phyloP scores from a whole-genome alignment of 2,329 filamentous ascomycete genomes.

The Hypoxylon rubiginosum region DNA sequence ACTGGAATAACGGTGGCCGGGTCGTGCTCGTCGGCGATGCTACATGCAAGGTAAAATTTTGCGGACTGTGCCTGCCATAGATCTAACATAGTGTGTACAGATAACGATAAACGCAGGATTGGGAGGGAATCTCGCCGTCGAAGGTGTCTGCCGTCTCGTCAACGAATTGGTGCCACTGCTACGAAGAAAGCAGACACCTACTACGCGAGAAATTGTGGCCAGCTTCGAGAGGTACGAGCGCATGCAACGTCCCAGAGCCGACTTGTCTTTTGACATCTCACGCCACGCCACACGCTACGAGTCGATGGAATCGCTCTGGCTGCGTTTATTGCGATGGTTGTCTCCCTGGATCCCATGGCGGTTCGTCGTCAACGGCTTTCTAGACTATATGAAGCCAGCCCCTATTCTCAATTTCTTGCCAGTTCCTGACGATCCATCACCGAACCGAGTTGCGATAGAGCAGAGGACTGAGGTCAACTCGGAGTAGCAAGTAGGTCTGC shows the following conservation, averaged over 20 bases:
- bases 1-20: slow-evolving; percentile 40
- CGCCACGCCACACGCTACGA: slow-evolving; percentile 35
- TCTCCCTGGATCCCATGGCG: slow-evolving; percentile 15
- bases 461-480: not conserved
- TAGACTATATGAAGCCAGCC: slow-evolving; percentile 20
- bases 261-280: slow-evolving; percentile 22
- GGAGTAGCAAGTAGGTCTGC: not conserved
- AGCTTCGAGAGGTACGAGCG: slow-evolving; percentile 36
- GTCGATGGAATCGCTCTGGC: slow-evolving; percentile 39
- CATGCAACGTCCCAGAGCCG: slow-evolving; percentile 34
- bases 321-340: slow-evolving; percentile 15
- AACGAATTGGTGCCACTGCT: slow-evolving; percentile 36
- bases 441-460: not conserved
- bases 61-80: not conserved
- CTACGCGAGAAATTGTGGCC: slow-evolving; percentile 24
- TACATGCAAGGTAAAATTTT: slow-evolving; percentile 28
- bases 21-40: slow-evolving; percentile 41
- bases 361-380: not conserved
- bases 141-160: slow-evolving; percentile 34
- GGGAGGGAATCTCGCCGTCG: slow-evolving; percentile 38
- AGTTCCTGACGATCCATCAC: slow-evolving; percentile 6
- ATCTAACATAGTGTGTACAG: slow-evolving; percentile 16
- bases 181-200: slow-evolving; percentile 8
- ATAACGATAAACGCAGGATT: slow-evolving; percentile 38
- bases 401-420: slow-evolving; percentile 19